Evolutionary conservation across 208 protist species (phyloP), one percentile per base, ranked within the genome.

Genomic region (Wallacemonas sp.): DNA sequence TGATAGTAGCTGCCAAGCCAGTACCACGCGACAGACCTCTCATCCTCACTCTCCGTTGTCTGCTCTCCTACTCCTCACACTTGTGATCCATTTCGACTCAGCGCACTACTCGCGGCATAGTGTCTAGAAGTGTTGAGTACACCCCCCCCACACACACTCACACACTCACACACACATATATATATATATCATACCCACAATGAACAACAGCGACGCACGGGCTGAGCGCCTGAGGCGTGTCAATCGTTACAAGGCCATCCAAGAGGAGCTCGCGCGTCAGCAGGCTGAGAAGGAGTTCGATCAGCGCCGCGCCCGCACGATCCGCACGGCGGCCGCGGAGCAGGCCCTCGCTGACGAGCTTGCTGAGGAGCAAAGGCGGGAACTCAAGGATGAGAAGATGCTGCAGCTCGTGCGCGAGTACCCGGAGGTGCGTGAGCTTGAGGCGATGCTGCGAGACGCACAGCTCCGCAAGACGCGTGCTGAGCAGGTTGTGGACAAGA

Each of bases 351-450:
- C 88, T 6, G 79, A 81, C 26, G 87, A 90, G 66, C 72, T 97
- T 32, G 79, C 83, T 11, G 80, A 95, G 64, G 67, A 89, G 70
- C 87, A 97, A 69, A 65, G 79, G 5, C 70, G 76, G 4, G 83
- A 93, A 43, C 8, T 90, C 24, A 76, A 82, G 56, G 87, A 95
- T 49, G 74, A 71, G n/a, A 97, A 97, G 73, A 97, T 93, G 87
- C 70, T 94, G 21, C 92, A 94, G 72, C 76, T 94, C 2, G 88
- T 83, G 12, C 74, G 85, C 19, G 68, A 86, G n/a, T 85, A 80
- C 48, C 88, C 88, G 0, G 83, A 93, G 67, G 76, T 97, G 41
- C 86, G 88, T n/a, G 73, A 89, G 29, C 65, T 97, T 38, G 80
- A 94, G 66, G 46, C 74, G 39, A 66, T 75, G 68, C 70, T 97